Evolutionary conservation across 2,329 filamentous ascomycete genomes (phyloP).

Genomic region (Neobulgaria alba): DNA sequence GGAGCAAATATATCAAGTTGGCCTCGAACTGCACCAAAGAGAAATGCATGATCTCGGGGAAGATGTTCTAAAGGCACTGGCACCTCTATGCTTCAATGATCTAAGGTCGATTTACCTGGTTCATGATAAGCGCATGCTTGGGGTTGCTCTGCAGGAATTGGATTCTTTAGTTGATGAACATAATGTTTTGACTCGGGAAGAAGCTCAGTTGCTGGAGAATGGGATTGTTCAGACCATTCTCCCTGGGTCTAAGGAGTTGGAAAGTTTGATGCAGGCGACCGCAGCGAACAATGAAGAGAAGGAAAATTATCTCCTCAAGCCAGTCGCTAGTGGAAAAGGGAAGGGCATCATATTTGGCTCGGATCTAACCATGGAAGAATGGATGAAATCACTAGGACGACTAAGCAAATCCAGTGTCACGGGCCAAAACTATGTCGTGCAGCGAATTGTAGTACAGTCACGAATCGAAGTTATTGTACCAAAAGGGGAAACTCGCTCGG

Average conservation of each 20-base stretch:
- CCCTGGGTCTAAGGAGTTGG: not conserved
- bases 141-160: constrained; percentile 27
- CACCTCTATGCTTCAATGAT: constrained; percentile 27
- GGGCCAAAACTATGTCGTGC: not conserved
- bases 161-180: constrained; percentile 16
- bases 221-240: not conserved
- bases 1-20: constrained; percentile 22
- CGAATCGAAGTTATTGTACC: not conserved
- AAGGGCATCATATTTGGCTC: constrained; percentile 7
- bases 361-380: constrained; percentile 11
- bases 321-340: constrained; percentile 6
- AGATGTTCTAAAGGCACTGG: constrained; percentile 23
- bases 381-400: constrained; percentile 16
- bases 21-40: constrained; percentile 27
- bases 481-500: not conserved
- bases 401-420: not conserved
- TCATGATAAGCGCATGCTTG: constrained; percentile 29
- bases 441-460: not conserved
- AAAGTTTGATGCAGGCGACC: not conserved
- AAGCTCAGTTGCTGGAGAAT: not conserved
- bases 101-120: constrained; percentile 27
- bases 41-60: constrained; percentile 20
- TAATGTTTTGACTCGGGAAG: not conserved
- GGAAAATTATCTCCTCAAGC: constrained; percentile 13
- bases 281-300: not conserved